A percentile compares a stretch with the other conserved stretches of the same genome.
Evolutionary conservation across 208 protist genomes (phyloP).

Genomic region (Acanthamoeba quina): DNA sequence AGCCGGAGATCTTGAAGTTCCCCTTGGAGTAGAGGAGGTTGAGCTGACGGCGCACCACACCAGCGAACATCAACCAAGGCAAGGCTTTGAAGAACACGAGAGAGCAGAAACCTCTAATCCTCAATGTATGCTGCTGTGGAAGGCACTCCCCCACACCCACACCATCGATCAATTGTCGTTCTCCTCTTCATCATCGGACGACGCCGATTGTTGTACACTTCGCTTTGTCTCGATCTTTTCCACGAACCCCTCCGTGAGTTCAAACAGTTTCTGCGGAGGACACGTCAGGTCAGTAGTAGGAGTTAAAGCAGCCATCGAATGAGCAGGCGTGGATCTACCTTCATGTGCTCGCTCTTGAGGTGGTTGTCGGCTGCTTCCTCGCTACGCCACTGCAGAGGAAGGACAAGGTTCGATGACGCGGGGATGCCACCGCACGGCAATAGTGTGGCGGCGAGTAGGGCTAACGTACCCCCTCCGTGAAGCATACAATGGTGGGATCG

Average conservation of each 20-base stretch:
- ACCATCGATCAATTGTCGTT: background rate
- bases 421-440: background rate
- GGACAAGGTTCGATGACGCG: background rate
- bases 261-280: constrained; percentile 7
- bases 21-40: no score
- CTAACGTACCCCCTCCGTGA: constrained; percentile 22
- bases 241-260: constrained; percentile 11
- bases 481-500: constrained; percentile 46
- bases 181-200: background rate
- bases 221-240: constrained; percentile 49
- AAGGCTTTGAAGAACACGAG: no score
- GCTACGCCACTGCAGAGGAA: background rate
- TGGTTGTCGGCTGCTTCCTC: constrained; percentile 44
- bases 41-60: no score
- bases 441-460: background rate
- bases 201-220: background rate
- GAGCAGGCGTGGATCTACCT: background rate
- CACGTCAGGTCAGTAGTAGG: background rate
- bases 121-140: no score
- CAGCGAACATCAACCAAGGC: no score
- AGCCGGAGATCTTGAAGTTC: no score
- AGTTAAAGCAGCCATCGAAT: background rate
- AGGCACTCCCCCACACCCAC: background rate
- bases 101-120: no score
- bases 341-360: constrained; percentile 24